Evolutionary conservation across 2,329 filamentous ascomycete species (phyloP).

Genomic region (Fusarium lyarnte): DNA sequence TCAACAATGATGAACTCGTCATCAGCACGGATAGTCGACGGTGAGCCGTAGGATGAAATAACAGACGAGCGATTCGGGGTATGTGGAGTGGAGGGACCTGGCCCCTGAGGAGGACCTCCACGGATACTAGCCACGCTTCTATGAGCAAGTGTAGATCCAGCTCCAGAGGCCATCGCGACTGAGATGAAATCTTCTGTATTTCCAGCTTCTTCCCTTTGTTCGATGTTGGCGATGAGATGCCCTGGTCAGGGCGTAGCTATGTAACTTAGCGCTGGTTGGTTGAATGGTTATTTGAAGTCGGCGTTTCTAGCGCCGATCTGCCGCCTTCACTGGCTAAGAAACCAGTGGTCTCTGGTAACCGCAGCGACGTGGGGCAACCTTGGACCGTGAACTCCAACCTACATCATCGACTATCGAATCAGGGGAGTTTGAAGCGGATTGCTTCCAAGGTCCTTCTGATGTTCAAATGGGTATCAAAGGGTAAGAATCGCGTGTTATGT

Average conservation of each 20-base stretch:
- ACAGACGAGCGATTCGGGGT: constrained; percentile 67
- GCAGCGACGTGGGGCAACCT: constrained; percentile 44
- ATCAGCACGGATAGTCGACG: constrained; percentile 73
- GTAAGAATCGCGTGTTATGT: constrained; percentile 46
- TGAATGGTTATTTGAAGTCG: constrained; percentile 32
- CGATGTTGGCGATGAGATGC: constrained; percentile 25
- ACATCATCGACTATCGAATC: constrained; percentile 27
- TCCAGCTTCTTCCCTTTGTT: not conserved
- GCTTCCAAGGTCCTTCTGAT: constrained; percentile 9
- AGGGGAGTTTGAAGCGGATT: not conserved
- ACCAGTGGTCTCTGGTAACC: constrained; percentile 43
- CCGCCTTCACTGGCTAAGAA: constrained; percentile 39
- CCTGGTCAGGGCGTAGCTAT: constrained; percentile 22
- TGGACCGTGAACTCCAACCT: constrained; percentile 28
- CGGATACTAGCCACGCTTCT: constrained; percentile 68
- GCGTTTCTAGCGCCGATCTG: constrained; percentile 42
- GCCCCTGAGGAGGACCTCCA: constrained; percentile 49
- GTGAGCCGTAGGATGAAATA: constrained; percentile 65
- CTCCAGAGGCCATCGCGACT: constrained; percentile 55
- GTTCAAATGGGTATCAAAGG: constrained; percentile 72
- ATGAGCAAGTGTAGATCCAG: constrained; percentile 61
- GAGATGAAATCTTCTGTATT: not conserved
- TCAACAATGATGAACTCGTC: constrained; percentile 89
- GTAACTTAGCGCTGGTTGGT: constrained; percentile 38
- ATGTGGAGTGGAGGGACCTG: constrained; percentile 61